phyloP scores from a whole-genome alignment of 129 eudicot genomes.

The Pseudognaphalium luteoalbum region DNA sequence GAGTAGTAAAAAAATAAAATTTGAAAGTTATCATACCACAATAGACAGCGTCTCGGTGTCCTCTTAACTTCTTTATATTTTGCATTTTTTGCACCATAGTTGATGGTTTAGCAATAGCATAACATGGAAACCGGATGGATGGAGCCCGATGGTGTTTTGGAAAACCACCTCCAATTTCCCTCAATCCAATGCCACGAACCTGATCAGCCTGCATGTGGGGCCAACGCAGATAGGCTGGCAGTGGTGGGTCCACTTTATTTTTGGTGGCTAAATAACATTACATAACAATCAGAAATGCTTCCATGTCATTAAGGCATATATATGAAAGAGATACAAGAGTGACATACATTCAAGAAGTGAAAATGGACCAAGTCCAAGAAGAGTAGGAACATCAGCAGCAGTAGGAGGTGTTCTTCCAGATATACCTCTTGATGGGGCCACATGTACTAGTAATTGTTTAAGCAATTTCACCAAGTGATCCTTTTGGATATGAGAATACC shows the following conservation, averaged over 20 bases:
- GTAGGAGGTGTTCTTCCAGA: constrained; percentile 58
- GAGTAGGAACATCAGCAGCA: constrained; percentile 97
- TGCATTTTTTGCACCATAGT: constrained; percentile 94
- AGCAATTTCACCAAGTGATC: constrained; percentile 90
- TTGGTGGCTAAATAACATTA: constrained; percentile 45
- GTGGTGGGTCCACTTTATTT: constrained; percentile 45
- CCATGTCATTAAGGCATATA: neutral
- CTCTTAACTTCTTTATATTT: constrained; percentile 80
- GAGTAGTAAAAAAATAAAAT: neutral
- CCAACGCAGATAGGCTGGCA: constrained; percentile 84
- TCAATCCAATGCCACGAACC: constrained; percentile 76
- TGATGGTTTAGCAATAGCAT: constrained; percentile 94
- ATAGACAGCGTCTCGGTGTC: constrained; percentile 96
- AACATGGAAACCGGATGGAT: constrained; percentile 77
- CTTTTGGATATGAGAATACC: constrained; percentile 84
- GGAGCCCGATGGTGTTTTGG: constrained; percentile 95
- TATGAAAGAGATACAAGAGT: constrained; percentile 4
- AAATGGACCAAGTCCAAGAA: constrained; percentile 82
- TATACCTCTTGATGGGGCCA: constrained; percentile 54
- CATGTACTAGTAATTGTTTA: constrained; percentile 65
- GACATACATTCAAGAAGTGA: constrained; percentile 75
- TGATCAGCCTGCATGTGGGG: constrained; percentile 99
- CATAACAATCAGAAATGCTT: constrained; percentile 7
- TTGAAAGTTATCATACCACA: constrained; percentile 60
- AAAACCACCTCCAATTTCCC: constrained; percentile 98